phyloP scores from a whole-genome alignment of 768 basidiomycete species.

The Calocybe cyanea region DNA sequence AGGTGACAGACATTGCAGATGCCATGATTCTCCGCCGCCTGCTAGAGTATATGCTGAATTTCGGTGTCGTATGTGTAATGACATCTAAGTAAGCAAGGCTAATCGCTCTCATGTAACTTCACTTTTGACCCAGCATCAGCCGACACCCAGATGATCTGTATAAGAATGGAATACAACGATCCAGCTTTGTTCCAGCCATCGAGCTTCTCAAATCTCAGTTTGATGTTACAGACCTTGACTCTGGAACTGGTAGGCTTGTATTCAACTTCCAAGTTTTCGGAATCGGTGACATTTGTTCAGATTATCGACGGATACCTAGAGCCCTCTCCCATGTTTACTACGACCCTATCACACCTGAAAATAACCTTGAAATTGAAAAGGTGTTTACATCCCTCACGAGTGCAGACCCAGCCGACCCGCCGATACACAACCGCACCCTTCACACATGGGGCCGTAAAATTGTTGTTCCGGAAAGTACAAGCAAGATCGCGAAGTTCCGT shows the following conservation, averaged over 20 bases:
- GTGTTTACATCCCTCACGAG: conserved; percentile 74
- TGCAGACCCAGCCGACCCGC: conserved; percentile 48
- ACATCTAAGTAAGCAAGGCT: conserved; percentile 84
- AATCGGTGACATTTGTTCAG: conserved; percentile 34
- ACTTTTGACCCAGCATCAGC: conserved; percentile 37
- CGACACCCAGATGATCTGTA: conserved; percentile 97
- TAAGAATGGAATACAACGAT: conserved; percentile 96
- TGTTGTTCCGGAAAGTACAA: conserved; percentile 74
- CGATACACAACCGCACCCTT: conserved; percentile 60
- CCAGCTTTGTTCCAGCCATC: conserved; percentile 93
- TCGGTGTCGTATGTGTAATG: conserved; percentile 91
- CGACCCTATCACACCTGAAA: conserved; percentile 67
- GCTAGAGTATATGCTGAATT: conserved; percentile 78
- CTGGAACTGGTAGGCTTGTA: conserved; percentile 74
- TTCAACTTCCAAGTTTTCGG: conserved; percentile 1
- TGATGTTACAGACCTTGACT: conserved; percentile 88
- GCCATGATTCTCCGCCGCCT: conserved; percentile 96
- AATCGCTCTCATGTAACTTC: not conserved
- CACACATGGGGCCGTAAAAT: conserved; percentile 90
- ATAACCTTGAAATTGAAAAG: conserved; percentile 69
- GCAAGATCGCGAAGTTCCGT: conserved; percentile 76
- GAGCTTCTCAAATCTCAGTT: conserved; percentile 87
- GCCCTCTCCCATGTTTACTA: conserved; percentile 95
- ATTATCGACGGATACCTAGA: conserved; percentile 92
- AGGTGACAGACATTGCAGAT: conserved; percentile 96